phyloP scores from a whole-genome alignment of 2,329 filamentous ascomycete species.

The Ceratocystis alfenasii region DNA sequence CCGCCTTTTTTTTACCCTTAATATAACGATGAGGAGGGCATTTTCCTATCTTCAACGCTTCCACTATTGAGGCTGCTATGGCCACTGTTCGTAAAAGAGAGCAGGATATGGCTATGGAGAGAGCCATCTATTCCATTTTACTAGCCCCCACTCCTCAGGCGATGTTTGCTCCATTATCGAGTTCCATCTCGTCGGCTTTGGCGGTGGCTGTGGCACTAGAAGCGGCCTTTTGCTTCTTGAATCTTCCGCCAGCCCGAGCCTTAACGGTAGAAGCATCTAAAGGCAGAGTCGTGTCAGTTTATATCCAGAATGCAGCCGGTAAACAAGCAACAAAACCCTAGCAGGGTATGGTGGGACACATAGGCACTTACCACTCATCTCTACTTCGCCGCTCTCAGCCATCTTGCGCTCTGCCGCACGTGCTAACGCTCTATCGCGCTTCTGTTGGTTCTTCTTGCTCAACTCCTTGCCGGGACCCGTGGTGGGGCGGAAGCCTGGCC shows the following conservation, averaged over 20 bases:
- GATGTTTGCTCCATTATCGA: slow-evolving; percentile 7
- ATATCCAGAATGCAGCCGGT: background rate
- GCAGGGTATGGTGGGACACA: background rate
- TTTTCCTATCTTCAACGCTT: background rate
- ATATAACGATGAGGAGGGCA: background rate
- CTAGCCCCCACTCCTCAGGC: background rate
- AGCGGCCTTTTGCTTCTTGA: background rate
- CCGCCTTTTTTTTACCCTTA: background rate
- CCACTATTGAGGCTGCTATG: background rate
- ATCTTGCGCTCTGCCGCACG: slow-evolving; percentile 43
- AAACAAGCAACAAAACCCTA: background rate
- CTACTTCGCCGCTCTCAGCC: slow-evolving; percentile 39
- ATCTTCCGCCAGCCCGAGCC: background rate
- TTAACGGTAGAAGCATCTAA: slow-evolving; percentile 7
- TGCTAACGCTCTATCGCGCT: slow-evolving; percentile 43
- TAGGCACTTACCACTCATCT: slow-evolving; percentile 35
- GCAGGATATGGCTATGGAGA: background rate
- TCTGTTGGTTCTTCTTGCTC: slow-evolving; percentile 45
- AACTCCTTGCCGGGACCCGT: slow-evolving; percentile 42
- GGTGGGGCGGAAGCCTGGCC: slow-evolving; percentile 42
- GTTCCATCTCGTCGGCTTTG: slow-evolving; percentile 8
- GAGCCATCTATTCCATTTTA: background rate
- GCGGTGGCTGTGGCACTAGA: background rate
- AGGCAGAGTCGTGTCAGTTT: background rate
- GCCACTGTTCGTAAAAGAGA: background rate